Percentiles rank a stretch among this genome's conserved stretches.
Conservation (phyloP, 495 filamentous ascomycete genomes). For the Aspergillus bertholletiae region DNA sequence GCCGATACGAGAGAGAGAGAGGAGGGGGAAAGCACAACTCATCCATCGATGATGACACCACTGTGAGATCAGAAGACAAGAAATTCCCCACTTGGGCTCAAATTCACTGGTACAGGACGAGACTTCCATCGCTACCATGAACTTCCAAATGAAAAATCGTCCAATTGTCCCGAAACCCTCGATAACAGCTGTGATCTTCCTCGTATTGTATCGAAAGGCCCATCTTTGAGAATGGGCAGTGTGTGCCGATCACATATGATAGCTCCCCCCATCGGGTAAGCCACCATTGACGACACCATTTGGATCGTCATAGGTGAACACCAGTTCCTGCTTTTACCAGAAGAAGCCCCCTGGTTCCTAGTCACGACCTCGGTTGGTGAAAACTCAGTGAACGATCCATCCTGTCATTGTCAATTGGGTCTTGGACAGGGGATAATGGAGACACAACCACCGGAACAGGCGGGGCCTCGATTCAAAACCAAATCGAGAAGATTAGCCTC, state of each 20-base stretch:
- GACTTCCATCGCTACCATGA: too few species aligned
- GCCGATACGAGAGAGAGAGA: too few species aligned
- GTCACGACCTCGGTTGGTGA: neutral
- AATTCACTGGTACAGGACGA: neutral
- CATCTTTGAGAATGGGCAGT: neutral
- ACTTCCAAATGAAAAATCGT: too few species aligned
- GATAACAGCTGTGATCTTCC: too few species aligned
- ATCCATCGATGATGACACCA: neutral
- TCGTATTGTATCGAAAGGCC: too few species aligned
- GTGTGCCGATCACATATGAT: neutral
- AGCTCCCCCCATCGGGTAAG: neutral
- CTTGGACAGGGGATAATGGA: neutral
- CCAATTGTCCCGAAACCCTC: too few species aligned
- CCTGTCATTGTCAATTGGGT: neutral
- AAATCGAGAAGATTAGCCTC: neutral
- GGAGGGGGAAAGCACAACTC: too few species aligned
- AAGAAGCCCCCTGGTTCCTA: neutral
- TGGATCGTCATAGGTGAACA: neutral
- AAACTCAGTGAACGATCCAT: neutral
- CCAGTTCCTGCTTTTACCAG: neutral
- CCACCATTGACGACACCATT: neutral
- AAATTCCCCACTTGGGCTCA: neutral
- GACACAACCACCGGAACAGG: too few species aligned
- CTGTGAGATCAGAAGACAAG: neutral
- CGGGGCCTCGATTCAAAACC: too few species aligned